Evolutionary conservation across 2,329 filamentous ascomycete genomes (phyloP).

Genomic region (Arthrobotrys conoides): DNA sequence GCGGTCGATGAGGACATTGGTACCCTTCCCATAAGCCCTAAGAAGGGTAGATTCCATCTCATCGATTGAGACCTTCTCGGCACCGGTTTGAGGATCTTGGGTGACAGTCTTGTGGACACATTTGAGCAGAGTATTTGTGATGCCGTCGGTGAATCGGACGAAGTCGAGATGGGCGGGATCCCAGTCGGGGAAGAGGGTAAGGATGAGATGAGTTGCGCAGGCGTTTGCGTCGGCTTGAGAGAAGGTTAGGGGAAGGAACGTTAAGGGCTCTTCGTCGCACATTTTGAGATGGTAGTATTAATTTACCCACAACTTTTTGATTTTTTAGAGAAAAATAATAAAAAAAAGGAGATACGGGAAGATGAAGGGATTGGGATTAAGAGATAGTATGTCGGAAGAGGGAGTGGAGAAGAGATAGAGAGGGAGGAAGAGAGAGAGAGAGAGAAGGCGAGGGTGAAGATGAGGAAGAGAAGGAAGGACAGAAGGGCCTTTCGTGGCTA

Average conservation of each 20-base stretch:
- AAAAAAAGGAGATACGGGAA: not conserved
- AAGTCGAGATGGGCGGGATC: slow-evolving; percentile 81
- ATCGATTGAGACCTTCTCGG: slow-evolving; percentile 65
- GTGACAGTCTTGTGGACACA: slow-evolving; percentile 62
- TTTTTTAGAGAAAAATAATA: not conserved
- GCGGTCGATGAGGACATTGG: slow-evolving; percentile 94
- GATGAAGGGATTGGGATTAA: not conserved
- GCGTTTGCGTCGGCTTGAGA: slow-evolving; percentile 81
- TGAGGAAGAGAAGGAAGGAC: not conserved
- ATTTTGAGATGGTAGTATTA: slow-evolving; percentile 8
- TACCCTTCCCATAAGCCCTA: slow-evolving; percentile 93
- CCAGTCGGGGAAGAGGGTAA: slow-evolving; percentile 88
- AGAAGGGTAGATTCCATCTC: slow-evolving; percentile 89
- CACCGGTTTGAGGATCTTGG: slow-evolving; percentile 37
- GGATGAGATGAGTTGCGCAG: slow-evolving; percentile 83
- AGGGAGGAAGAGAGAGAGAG: not conserved
- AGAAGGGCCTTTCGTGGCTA: slow-evolving; percentile 26
- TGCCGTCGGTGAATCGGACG: slow-evolving; percentile 94
- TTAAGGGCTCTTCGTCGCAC: slow-evolving; percentile 60
- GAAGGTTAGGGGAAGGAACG: slow-evolving; percentile 81
- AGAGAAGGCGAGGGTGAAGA: not conserved
- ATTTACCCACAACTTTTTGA: not conserved
- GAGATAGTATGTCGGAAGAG: not conserved
- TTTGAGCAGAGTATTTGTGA: slow-evolving; percentile 85
- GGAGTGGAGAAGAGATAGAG: not conserved